phyloP scores from a whole-genome alignment of 2,329 filamentous ascomycete genomes.

The Fusarium sacchari region DNA sequence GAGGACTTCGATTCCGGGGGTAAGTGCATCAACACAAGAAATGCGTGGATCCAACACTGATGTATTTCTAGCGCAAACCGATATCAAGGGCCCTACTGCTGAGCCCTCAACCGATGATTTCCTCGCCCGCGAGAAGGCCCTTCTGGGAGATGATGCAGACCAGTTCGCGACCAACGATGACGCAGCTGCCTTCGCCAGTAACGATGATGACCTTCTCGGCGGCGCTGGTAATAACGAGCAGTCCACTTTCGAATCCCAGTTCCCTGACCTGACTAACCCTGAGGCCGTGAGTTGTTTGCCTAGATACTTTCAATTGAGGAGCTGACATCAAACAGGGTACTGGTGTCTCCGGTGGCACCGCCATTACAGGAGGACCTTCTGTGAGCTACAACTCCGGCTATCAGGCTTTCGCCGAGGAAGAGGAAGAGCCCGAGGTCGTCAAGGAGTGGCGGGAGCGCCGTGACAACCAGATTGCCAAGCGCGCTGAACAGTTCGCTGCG shows the following conservation, averaged over 20 bases:
- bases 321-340: constrained; percentile 43
- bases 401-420: constrained; percentile 67
- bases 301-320: background rate
- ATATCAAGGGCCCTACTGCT: constrained; percentile 66
- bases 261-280: constrained; percentile 75
- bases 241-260: constrained; percentile 82
- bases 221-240: constrained; percentile 69
- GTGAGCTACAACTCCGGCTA: constrained; percentile 71
- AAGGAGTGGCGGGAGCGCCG: constrained; percentile 92
- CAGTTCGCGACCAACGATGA: constrained; percentile 86
- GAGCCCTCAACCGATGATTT: constrained; percentile 81
- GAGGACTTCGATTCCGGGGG: constrained; percentile 79
- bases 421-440: constrained; percentile 89
- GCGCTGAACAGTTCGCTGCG: constrained; percentile 82
- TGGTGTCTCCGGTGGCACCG: constrained; percentile 44
- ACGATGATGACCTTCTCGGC: constrained; percentile 77
- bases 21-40: constrained; percentile 49
- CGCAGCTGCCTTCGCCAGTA: constrained; percentile 69
- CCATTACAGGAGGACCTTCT: constrained; percentile 80
- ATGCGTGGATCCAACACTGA: constrained; percentile 32
- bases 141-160: constrained; percentile 91
- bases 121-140: constrained; percentile 87
- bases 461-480: constrained; percentile 82
- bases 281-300: constrained; percentile 46
- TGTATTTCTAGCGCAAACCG: constrained; percentile 70